Base-by-base conservation (phyloP, 306 rosid species). In the Malus asiatica region DNA sequence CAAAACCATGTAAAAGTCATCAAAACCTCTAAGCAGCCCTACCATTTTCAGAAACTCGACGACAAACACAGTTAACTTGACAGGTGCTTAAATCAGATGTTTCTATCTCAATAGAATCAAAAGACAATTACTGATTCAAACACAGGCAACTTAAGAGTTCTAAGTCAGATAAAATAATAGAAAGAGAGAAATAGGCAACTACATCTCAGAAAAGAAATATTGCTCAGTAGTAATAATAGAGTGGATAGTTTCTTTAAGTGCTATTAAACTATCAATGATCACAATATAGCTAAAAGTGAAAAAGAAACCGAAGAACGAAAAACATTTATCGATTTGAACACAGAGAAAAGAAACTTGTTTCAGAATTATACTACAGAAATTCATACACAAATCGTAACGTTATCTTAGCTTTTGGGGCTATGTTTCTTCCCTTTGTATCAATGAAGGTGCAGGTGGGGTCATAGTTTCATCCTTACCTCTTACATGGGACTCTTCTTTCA, bases 391-490 rank as follows among this genome's bases (percentile, higher is more conserved):
- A 64, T 30, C 76, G 64, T 20, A 53, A 52, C 1, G 65, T 45
- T 57, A n/a, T 70, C 52, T 71, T 66, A 25, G 7, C 38, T 19
- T 42, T 11, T 62, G 33, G 35, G 68, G 74, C 71, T 79, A 74
- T 60, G 15, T 60, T 68, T 71, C 74, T 72, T 83, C 92, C 83
- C 90, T 92, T 71, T 84, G 87, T 57, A 95, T 88, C 48, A 58
- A 13, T 6, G 87, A 65, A 8, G 86, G 91, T 67, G 81, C 78
- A 52, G 98, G 98, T 16, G 98, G 93, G 30, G 61, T 80, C 98
- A 95, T 90, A 68, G 77, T 86, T 83, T 78, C 85, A 81, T 81
- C 89, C 71, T 75, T 72, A 63, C 80, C 90, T 81, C 74, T 82
- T 78, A 85, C 86, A 29, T 63, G 35, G 68, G 57, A 12, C 76